A percentile compares a stretch with the other conserved stretches of the same genome.
phyloP scores from a whole-genome alignment of 371 early-diverging fungal genomes.

The Choanephora cucurbitarum region DNA sequence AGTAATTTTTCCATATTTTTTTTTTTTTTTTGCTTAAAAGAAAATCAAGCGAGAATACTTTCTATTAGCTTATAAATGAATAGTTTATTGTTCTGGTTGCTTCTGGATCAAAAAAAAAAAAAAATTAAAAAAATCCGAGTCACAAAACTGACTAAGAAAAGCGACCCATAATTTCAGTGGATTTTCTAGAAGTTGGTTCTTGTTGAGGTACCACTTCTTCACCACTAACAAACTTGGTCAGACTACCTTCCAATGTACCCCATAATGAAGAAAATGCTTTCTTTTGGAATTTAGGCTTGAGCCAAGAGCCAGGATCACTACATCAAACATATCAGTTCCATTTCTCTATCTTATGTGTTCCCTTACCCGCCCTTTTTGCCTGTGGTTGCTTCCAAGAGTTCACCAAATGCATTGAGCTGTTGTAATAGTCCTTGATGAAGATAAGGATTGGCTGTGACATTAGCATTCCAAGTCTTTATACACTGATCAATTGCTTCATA shows the following conservation, averaged over 20 bases:
- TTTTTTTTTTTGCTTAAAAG: slow-evolving; percentile 2
- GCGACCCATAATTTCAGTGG: slow-evolving; percentile 49
- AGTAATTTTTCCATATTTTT: slow-evolving; percentile 77
- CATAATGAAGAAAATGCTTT: slow-evolving; percentile 66
- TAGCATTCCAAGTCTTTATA: slow-evolving; percentile 52
- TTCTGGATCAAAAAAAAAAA: neutral
- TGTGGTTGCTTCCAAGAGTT: slow-evolving; percentile 45
- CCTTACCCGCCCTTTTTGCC: slow-evolving; percentile 46
- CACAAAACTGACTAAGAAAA: slow-evolving; percentile 4
- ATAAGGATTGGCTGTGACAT: slow-evolving; percentile 76
- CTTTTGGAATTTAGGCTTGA: slow-evolving; percentile 62
- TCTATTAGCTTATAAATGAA: too few relatives aligned
- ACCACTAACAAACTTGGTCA: slow-evolving; percentile 73
- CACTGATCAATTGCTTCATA: slow-evolving; percentile 75
- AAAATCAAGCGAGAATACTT: neutral
- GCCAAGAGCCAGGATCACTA: slow-evolving; percentile 47
- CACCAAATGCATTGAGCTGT: slow-evolving; percentile 56
- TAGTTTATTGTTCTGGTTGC: neutral
- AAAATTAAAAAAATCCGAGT: neutral
- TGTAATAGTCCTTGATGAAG: slow-evolving; percentile 71
- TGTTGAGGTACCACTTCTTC: slow-evolving; percentile 48
- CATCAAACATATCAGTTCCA: neutral
- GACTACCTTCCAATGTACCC: slow-evolving; percentile 70
- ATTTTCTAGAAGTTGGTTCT: slow-evolving; percentile 40
- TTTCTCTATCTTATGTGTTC: neutral